Conservation (phyloP, 2,329 filamentous ascomycete genomes). For the Stemphylium vesicarium region DNA sequence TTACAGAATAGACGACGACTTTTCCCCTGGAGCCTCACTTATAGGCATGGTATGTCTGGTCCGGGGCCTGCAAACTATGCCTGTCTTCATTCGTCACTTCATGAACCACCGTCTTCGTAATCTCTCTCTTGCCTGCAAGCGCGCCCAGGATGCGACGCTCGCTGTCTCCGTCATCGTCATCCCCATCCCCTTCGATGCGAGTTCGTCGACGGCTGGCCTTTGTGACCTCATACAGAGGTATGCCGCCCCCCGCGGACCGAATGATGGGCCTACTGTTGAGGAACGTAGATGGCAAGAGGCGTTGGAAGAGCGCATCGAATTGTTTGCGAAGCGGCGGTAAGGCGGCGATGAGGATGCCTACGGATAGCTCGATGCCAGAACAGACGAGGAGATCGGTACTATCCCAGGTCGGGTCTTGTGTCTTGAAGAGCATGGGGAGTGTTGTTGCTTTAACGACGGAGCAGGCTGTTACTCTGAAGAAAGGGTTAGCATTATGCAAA, state of each 20-base stretch:
- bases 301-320: conserved; percentile 29
- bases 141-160: background rate
- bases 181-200: too few relatives aligned
- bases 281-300: conserved; percentile 24
- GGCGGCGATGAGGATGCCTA: conserved; percentile 33
- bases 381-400: conserved; percentile 33
- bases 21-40: too few relatives aligned
- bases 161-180: background rate
- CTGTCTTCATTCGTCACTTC: background rate
- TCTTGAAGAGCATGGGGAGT: conserved; percentile 24
- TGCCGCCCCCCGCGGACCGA: conserved; percentile 2
- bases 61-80: background rate
- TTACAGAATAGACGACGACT: too few relatives aligned
- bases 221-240: conserved; percentile 28
- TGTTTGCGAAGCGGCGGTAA: conserved; percentile 36
- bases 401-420: conserved; percentile 31
- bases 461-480: conserved; percentile 29
- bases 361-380: conserved; percentile 29
- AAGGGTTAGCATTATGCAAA: conserved; percentile 3
- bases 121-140: background rate
- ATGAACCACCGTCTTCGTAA: background rate
- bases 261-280: conserved; percentile 13
- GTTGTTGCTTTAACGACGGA: conserved; percentile 34
- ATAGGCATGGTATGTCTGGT: background rate
- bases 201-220: conserved; percentile 1